Evolutionary conservation across 2,329 filamentous ascomycete genomes (phyloP), one percentile per base, ranked within the genome.

Genomic region (Hymenoscyphus occultus): DNA sequence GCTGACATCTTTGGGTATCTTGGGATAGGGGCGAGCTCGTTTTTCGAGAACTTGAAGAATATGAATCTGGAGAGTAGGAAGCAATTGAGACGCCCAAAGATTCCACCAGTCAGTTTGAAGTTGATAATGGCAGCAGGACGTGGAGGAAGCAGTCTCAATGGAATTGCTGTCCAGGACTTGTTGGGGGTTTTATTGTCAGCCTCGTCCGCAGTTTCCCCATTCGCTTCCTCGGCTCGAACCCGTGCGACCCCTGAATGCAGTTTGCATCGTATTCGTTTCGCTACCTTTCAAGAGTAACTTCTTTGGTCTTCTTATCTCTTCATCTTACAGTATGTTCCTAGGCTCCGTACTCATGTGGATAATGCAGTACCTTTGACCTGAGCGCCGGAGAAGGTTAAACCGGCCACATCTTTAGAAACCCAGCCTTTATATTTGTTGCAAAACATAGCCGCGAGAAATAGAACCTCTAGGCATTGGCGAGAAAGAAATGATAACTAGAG

Each of bases 1-100:
- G 54, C 60, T 56, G 63, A 35, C 58, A 63, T 61, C 62, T 56
- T 65, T 42, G 19, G 40, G 48, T 35, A 57, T n/a, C 39, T 39
- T 32, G 22, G 16, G 45, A 48, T 19, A 48, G 14, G 45, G 45
- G 19, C 6, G 45, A 48, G 45, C 45, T 51, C 45, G 19, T 22
- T 45, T 51, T 10, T 28, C 19, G 2, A 35, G 35, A 22, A 51
- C n/a, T 48, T 51, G n/a, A n/a, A 51, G n/a, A 12, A 22, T 51
- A 22, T 10, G 6, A n/a, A 12, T 35, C 9, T 35, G 35, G 0
- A 35, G 5, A 35, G 35, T 35, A 35, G 1, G 45, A 51, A 12
- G 13, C 9, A 12, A 22, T 22, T 22, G 45, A 22, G 5, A 22
- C 22, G 45, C 35, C 35, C 35, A 35, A 35, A 35, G 35, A 22